Evolutionary conservation across 306 rosid genomes (phyloP), one percentile per base, ranked within the genome.

Genomic region (Vicia villosa): DNA sequence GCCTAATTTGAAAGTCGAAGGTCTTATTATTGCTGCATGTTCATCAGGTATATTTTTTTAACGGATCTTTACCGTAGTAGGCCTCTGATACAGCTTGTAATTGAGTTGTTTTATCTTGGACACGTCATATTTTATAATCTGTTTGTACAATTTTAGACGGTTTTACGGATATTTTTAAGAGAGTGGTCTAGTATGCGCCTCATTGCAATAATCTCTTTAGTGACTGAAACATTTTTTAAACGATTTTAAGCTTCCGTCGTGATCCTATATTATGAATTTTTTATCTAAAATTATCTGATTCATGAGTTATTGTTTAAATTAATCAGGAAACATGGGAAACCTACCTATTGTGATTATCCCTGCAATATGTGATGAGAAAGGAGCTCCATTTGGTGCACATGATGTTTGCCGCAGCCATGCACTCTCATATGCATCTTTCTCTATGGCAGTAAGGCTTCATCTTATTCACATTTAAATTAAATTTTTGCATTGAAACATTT

Each of bases 271-370:
- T 51, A 51, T 51, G 3, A 65, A 32, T 40, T 8, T 4, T 60
- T 16, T 10, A 20, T 37, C 3, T 49, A 42, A 37, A 56, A 43
- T 19, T 14, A 37, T 68, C 30, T 68, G 15, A 66, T 66, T 74
- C 28, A 21, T 57, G 42, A 70, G 13, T 17, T 24, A 47, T 49
- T 75, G 12, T 61, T 24, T 60, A 10, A 10, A 16, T 12, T 64
- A 59, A 76, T 72, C 77, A 95, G 99, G 95, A 70, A 95, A 95
- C 80, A 70, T 95, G 92, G 97, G 99, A 2, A 91, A 91, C 80
- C 85, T 95, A 69, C 87, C 85, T 21, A 76, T 95, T 51, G 89
- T 95, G 49, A 66, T 91, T 11, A 55, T 95, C 65, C 99, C 99
- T 49, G 96, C 99, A 21, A 83, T 84, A 52, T 94, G 99, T 72